These are phyloP conservation scores for Scedosporium boydii DNA, from an alignment of 2,329 filamentous ascomycete genomes.

Conservation along the genomic window DNA sequence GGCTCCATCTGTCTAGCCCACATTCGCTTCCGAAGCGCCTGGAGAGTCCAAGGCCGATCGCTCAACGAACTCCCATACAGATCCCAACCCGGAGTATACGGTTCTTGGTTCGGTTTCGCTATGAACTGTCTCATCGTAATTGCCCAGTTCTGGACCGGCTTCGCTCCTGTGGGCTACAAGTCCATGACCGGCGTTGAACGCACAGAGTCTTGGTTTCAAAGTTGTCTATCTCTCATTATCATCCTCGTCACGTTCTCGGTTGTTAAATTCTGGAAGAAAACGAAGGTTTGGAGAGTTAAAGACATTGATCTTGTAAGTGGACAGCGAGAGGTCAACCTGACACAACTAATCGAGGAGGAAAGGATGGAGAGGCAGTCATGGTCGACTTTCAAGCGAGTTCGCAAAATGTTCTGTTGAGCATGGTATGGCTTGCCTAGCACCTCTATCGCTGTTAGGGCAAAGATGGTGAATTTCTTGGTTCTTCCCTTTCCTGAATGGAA, in stretches of 20 bases:
- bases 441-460: too few species aligned
- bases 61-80: slow-evolving; percentile 71
- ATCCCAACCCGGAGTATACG: slow-evolving; percentile 67
- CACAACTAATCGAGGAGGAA: slow-evolving; percentile 71
- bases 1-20: slow-evolving; percentile 80
- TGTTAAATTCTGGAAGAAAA: slow-evolving; percentile 71
- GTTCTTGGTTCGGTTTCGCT: slow-evolving; percentile 69
- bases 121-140: slow-evolving; percentile 69
- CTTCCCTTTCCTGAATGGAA: too few species aligned
- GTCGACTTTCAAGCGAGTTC: slow-evolving; percentile 68
- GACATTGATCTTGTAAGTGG: slow-evolving; percentile 88
- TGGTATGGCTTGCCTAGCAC: too few species aligned
- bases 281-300: slow-evolving; percentile 52
- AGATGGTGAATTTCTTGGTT: too few species aligned
- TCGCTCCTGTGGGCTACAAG: slow-evolving; percentile 59
- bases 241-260: too few species aligned
- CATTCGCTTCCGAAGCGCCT: slow-evolving; percentile 82
- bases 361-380: slow-evolving; percentile 60
- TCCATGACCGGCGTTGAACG: slow-evolving; percentile 35
- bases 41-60: slow-evolving; percentile 58
- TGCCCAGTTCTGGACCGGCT: slow-evolving; percentile 82
- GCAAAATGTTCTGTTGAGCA: slow-evolving; percentile 63
- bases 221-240: too few species aligned
- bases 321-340: slow-evolving; percentile 73
- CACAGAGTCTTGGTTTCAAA: slow-evolving; percentile 59